Evolutionary conservation across 2,329 filamentous ascomycete species (phyloP).

Genomic region (Phoma sp.): DNA sequence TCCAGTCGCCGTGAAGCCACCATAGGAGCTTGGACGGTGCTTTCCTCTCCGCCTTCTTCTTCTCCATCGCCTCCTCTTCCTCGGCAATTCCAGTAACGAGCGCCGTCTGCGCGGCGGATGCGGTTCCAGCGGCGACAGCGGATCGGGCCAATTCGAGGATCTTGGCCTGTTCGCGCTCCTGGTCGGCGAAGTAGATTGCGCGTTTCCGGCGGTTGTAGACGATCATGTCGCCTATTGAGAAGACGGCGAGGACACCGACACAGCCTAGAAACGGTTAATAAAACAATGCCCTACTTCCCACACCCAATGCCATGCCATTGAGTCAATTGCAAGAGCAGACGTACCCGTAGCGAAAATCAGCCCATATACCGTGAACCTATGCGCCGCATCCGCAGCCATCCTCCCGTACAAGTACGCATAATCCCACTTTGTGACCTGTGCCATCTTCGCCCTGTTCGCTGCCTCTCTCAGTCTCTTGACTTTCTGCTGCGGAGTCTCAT

Average conservation of each 20-base stretch:
- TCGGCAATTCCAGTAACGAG: conserved; percentile 68
- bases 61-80: conserved; percentile 59
- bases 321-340: conserved; percentile 17
- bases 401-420: conserved; percentile 46
- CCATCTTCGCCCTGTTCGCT: conserved; percentile 55
- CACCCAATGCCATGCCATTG: conserved; percentile 18
- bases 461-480: conserved; percentile 60
- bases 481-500: conserved; percentile 63
- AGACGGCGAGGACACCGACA: conserved; percentile 66
- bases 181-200: conserved; percentile 65
- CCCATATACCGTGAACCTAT: conserved; percentile 65
- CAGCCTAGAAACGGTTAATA: conserved; percentile 54
- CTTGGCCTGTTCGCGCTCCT: conserved; percentile 55
- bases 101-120: conserved; percentile 59
- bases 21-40: conserved; percentile 41
- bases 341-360: conserved; percentile 69
- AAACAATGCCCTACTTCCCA: background rate
- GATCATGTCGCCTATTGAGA: conserved; percentile 71
- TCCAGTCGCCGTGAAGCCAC: conserved; percentile 49
- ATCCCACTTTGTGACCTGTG: conserved; percentile 63
- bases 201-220: conserved; percentile 72
- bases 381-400: conserved; percentile 64
- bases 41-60: conserved; percentile 45
- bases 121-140: conserved; percentile 53
- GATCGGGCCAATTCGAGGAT: conserved; percentile 54